Base-by-base conservation (phyloP, 192 early-diverging fungal species). In the Podila clonocystis region DNA sequence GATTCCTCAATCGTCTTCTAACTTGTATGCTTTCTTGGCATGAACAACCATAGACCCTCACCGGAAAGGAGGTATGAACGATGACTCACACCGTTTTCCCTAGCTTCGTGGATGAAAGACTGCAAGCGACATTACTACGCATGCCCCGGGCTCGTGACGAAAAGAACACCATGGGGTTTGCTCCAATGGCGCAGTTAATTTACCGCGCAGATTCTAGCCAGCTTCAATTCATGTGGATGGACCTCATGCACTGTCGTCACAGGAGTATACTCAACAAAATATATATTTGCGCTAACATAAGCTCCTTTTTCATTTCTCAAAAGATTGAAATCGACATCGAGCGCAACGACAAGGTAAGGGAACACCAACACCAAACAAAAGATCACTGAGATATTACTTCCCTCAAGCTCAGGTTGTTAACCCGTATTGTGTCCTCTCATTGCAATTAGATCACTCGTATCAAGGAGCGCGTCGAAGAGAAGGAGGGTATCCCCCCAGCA, bases 401-500 rank as follows among this genome's bases (percentile, higher is more conserved):
- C 17, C 4, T 17, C 2, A 4, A 15, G 38, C n/a, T 45, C 20
- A 38, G 41, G 20, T 22, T 55, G 34, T 58, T 24, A 50, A 30
- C 50, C 5, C 59, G 1, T 61, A 11, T 41, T 48, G 50, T 67
- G n/a, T 28, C 30, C 29, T 15, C 8, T 58, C 30, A 20, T 64
- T 8, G 13, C 5, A 4, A 45, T 20, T 74, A 93, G 89, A 91
- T 96, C 82, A 85, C 91, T 45, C 86, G 93, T 49, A 93, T 99
- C 85, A 98, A 98, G 85, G 92, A 98, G 70, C 85, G 90, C 67
- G 91, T 99, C 52, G 95, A 98, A 72, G 96, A 96, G 84, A 97
- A 97, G 86, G 96, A 98, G 79, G 98, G 97, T 64, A 99, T 99
- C 67, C 97, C 98, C 7, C 97, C 97, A 31, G 87, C 92, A 20